Base-by-base conservation (phyloP, 2,329 filamentous ascomycete genomes). In the Colletotrichum endophyticum region DNA sequence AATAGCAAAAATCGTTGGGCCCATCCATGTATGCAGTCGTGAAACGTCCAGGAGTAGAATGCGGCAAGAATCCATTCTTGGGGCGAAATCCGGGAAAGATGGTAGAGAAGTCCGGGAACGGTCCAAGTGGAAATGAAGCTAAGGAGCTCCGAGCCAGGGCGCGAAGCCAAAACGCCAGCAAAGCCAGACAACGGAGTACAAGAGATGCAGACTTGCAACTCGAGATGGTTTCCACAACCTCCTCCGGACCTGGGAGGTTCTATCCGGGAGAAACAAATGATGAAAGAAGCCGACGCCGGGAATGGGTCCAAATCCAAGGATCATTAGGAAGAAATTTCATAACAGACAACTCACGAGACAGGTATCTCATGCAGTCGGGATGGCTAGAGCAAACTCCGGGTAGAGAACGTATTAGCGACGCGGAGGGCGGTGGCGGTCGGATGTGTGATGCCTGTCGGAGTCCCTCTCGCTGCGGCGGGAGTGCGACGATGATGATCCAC, bases 401-500 rank as follows among this genome's bases (percentile, higher is more conserved):
- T 57, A 66, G 74, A 32, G 66, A 71, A 39, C 49, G 74, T 66
- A 75, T 81, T 83, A 86, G 80, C 85, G 84, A 76, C 84, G 85
- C 66, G 83, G 80, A 71, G 84, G 80, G 75, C 86, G 84, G 76
- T 85, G 84, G 78, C 86, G 85, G 78, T 86, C 84, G 25, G 82
- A 81, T 70, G 82, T 79, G 74, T 84, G 84, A 69, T 83, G 80
- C 81, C 85, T 86, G 79, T 86, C 85, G 80, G 81, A 81, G 75
- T 88, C 86, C 80, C 85, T 83, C 74, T 87, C 85, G 84, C 81
- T 85, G 82, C 86, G 85, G 80, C 85, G 86, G 32, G 76, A 59
- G 64, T 73, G 64, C 34, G 78, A 78, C 78, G 82, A 81, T 78
- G 83, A 81, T 78, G 83, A 75, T 80, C 82, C 83, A 82, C 81